These are phyloP conservation scores for Acanthamoeba sp. DNA, from an alignment of 208 protist species.

Conservation along the genomic window DNA sequence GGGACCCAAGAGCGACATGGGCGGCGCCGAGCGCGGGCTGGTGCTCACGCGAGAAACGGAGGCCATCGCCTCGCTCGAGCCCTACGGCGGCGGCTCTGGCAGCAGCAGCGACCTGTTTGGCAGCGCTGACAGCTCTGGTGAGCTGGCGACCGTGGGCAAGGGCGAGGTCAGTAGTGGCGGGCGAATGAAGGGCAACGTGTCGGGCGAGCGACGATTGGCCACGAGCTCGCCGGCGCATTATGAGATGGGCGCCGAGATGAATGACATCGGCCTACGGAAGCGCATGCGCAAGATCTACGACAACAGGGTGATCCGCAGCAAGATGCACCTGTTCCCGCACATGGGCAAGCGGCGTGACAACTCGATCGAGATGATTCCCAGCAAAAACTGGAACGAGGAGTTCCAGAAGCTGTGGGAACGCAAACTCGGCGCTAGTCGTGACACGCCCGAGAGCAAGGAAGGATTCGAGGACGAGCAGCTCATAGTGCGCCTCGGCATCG, in stretches of 20 bases:
- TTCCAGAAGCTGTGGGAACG: conserved; percentile 50
- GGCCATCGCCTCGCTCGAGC: not conserved
- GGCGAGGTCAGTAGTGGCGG: too few species aligned
- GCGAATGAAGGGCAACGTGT: not conserved
- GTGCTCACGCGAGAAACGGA: not conserved
- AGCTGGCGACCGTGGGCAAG: not conserved
- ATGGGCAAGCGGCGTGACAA: not conserved
- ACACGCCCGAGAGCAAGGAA: conserved; percentile 9
- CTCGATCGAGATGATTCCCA: not conserved
- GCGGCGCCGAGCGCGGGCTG: conserved; percentile 36
- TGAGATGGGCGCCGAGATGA: not conserved
- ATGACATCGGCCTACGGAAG: not conserved
- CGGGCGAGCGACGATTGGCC: not conserved
- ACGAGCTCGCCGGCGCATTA: not conserved
- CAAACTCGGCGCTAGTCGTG: not conserved
- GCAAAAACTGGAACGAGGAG: conserved; percentile 51
- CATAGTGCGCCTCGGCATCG: conserved; percentile 29
- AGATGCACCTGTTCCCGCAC: not conserved
- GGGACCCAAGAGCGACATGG: conserved; percentile 15
- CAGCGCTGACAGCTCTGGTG: not conserved
- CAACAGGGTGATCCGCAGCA: not conserved
- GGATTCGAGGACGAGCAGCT: conserved; percentile 61
- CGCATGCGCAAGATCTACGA: conserved; percentile 11
- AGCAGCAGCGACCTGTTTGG: not conserved
- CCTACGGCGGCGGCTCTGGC: not conserved